Evolutionary conservation across 805 yeast genomes (phyloP), one percentile per base, ranked within the genome.

Genomic region (Dipodascus albidus): DNA sequence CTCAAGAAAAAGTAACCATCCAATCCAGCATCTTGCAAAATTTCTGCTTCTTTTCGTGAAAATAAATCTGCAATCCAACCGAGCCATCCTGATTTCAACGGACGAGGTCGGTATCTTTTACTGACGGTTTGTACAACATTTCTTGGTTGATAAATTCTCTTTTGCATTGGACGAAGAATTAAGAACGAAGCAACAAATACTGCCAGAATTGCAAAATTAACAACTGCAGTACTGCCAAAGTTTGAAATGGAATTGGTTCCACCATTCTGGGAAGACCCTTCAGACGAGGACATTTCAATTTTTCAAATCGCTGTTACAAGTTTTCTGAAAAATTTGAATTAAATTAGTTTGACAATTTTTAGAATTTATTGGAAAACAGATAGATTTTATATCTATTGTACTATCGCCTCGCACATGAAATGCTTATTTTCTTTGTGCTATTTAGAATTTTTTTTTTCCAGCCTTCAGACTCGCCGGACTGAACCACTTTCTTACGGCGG

Each of bases 1-100:
- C 99, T 75, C 57, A 89, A 70, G 67, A 90, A 91, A 64, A 93
- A 83, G 71, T 87, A 91, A 3, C 96, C 97, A 65, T 91, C 98
- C n/a, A 91, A 66, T 17, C 97, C 98, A 20, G 93, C 84, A 62
- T 91, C 95, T 59, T 83, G 82, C 55, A 91, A 79, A 53, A 90
- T 74, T 63, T 86, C 86, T 50, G 84, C 71, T 53, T 86, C 89
- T 0, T 87, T 79, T 63, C 85, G 82, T 50, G 76, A 69, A 50
- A 86, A 60, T 24, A 91, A 64, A 3, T 83, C 81, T 6, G 67
- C 58, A 9, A 89, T 54, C 98, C 97, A 90, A 31, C 76, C 71
- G 64, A 82, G 68, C 1, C 83, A 74, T 35, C 89, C 93, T 20
- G 67, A 67, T 1, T 90, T 84, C 48, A 89, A 71, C 0, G 93